These are phyloP conservation scores for Colletotrichum godetiae DNA, from an alignment of 2,329 filamentous ascomycete genomes.

Conservation along the genomic window DNA sequence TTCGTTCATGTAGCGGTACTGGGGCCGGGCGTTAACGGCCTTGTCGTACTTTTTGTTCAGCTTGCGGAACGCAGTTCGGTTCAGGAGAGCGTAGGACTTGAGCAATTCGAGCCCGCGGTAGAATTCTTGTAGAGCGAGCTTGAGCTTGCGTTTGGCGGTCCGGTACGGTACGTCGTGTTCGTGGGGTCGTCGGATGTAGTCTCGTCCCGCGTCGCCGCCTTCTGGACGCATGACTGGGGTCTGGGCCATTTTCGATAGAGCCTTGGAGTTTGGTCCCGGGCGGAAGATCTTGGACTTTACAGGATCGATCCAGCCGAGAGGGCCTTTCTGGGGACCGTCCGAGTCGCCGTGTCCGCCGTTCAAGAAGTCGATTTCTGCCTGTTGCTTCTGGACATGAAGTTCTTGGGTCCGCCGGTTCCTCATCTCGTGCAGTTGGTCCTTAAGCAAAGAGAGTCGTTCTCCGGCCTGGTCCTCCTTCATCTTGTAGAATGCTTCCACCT, in stretches of 20 bases:
- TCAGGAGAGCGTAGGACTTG: slow-evolving; percentile 90
- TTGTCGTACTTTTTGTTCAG: slow-evolving; percentile 99
- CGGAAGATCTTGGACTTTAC: slow-evolving; percentile 65
- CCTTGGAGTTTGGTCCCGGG: slow-evolving; percentile 70
- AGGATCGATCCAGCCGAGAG: slow-evolving; percentile 60
- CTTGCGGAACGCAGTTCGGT: slow-evolving; percentile 93
- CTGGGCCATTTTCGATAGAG: slow-evolving; percentile 64
- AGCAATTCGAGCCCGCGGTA: slow-evolving; percentile 92
- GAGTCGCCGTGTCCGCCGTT: slow-evolving; percentile 41
- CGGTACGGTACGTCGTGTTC: slow-evolving; percentile 81
- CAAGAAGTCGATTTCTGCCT: slow-evolving; percentile 44
- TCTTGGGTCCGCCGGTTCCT: slow-evolving; percentile 84
- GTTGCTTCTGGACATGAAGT: slow-evolving; percentile 59
- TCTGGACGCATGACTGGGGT: slow-evolving; percentile 56
- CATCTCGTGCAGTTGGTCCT: slow-evolving; percentile 93
- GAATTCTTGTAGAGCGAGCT: slow-evolving; percentile 90
- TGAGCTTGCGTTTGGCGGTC: slow-evolving; percentile 90
- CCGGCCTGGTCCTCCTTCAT: slow-evolving; percentile 89
- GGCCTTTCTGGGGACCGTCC: slow-evolving; percentile 39
- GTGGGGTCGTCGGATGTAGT: slow-evolving; percentile 63
- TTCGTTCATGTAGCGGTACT: slow-evolving; percentile 86
- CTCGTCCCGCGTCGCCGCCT: slow-evolving; percentile 50
- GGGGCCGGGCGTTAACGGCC: slow-evolving; percentile 80
- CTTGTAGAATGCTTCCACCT: slow-evolving; percentile 91
- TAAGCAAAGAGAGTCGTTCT: slow-evolving; percentile 74